These are phyloP conservation scores for Mucor mucedo DNA, from an alignment of 371 early-diverging fungal species.

Conservation along the genomic window DNA sequence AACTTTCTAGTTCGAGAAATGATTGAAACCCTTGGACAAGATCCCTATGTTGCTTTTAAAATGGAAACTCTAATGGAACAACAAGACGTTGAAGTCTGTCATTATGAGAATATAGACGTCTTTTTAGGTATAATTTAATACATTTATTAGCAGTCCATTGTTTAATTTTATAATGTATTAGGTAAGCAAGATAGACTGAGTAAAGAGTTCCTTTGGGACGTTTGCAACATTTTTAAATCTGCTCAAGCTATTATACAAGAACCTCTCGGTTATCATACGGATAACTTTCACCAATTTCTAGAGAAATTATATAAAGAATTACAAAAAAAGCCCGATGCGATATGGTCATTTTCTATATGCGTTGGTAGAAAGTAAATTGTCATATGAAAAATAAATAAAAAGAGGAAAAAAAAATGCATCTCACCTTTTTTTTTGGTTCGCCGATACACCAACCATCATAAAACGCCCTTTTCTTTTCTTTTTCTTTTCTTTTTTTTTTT, in stretches of 20 bases:
- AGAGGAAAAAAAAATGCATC: not conserved
- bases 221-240: constrained; percentile 19
- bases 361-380: constrained; percentile 23
- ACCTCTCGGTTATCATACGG: constrained; percentile 5
- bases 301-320: constrained; percentile 21
- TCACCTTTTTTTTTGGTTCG: not conserved
- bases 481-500: not conserved
- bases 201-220: constrained; percentile 32
- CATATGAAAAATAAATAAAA: not conserved
- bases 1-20: constrained; percentile 32
- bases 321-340: constrained; percentile 24
- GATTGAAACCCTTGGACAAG: constrained; percentile 45
- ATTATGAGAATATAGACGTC: constrained; percentile 27
- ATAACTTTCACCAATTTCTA: constrained; percentile 18
- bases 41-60: constrained; percentile 53
- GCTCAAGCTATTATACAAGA: constrained; percentile 16
- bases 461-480: constrained; percentile 7
- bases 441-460: not conserved
- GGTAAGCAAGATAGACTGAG: constrained; percentile 22
- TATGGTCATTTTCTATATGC: constrained; percentile 29
- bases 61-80: constrained; percentile 36
- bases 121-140: constrained; percentile 20
- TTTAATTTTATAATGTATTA: constrained; percentile 7
- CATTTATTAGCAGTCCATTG: not conserved
- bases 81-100: constrained; percentile 35